These are phyloP conservation scores for Pseudogymnoascus sp. DNA, from an alignment of 2,329 filamentous ascomycete species.

Conservation along the genomic window DNA sequence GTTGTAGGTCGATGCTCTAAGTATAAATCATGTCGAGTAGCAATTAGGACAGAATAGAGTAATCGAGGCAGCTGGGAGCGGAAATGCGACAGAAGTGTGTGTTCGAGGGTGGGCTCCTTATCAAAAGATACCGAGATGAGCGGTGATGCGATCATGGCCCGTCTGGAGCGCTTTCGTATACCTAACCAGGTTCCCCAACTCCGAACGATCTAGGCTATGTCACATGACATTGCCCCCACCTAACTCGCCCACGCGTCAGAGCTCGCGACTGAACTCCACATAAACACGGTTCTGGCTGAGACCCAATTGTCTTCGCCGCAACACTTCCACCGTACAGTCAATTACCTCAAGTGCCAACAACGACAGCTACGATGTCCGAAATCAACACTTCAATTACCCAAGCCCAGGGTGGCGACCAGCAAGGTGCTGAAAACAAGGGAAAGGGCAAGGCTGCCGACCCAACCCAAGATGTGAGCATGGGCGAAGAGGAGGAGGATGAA, in stretches of 20 bases:
- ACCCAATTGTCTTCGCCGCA: slow-evolving; percentile 8
- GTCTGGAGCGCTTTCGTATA: background rate
- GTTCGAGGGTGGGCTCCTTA: background rate
- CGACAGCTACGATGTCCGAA: slow-evolving; percentile 33
- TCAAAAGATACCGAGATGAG: slow-evolving; percentile 1
- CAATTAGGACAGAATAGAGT: background rate
- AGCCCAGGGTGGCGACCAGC: slow-evolving; percentile 28
- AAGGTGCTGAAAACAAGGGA: slow-evolving; percentile 55
- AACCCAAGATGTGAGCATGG: slow-evolving; percentile 58
- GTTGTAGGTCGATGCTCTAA: background rate
- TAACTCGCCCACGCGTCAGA: background rate
- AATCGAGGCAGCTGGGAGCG: background rate
- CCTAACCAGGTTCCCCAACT: slow-evolving; percentile 5
- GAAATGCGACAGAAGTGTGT: background rate
- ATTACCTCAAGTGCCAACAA: slow-evolving; percentile 4
- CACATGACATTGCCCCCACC: slow-evolving; percentile 4
- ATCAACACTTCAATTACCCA: slow-evolving; percentile 35
- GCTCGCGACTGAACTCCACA: slow-evolving; percentile 9
- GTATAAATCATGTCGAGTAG: background rate
- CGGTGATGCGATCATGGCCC: slow-evolving; percentile 5
- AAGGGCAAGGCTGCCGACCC: slow-evolving; percentile 69
- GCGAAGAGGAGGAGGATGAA: slow-evolving; percentile 57
- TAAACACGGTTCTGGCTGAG: slow-evolving; percentile 9
- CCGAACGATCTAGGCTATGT: background rate
- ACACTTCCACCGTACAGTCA: background rate